phyloP scores from a whole-genome alignment of 2,329 filamentous ascomycete species.

The Sodiomyces alkalinus region DNA sequence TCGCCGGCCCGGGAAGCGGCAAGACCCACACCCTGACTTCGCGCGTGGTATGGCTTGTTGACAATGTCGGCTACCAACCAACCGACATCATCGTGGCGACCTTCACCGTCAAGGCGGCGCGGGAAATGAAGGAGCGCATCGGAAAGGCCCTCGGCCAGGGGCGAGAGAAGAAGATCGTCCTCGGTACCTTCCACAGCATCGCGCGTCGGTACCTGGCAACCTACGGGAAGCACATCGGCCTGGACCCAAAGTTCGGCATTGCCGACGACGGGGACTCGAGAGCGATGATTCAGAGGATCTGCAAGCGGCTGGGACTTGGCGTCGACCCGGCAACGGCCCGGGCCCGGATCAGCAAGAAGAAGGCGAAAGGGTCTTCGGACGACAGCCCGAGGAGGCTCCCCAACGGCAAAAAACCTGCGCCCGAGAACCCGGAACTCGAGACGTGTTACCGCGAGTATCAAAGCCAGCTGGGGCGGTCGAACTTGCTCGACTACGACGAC shows the following conservation, averaged over 20 bases:
- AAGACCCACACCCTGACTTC: conserved; percentile 95
- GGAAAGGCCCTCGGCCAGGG: conserved; percentile 59
- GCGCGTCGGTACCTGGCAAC: conserved; percentile 67
- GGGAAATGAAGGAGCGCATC: conserved; percentile 85
- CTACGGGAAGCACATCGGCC: conserved; percentile 73
- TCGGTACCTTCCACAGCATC: conserved; percentile 94
- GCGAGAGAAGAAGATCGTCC: conserved; percentile 58
- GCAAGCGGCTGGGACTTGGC: conserved; percentile 53
- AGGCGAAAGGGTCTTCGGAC: conserved; percentile 35
- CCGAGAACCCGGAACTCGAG: conserved; percentile 44
- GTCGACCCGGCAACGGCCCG: conserved; percentile 59
- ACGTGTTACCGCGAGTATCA: conserved; percentile 64
- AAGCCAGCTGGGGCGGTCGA: conserved; percentile 55
- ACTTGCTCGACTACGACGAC: conserved; percentile 89
- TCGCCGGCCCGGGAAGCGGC: conserved; percentile 56
- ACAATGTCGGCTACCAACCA: conserved; percentile 55
- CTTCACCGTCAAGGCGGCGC: conserved; percentile 89
- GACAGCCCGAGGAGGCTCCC: conserved; percentile 8
- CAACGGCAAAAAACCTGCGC: conserved; percentile 18
- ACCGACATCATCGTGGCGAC: conserved; percentile 89
- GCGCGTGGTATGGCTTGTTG: conserved; percentile 77
- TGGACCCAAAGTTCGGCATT: conserved; percentile 76
- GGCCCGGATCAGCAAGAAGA: conserved; percentile 58
- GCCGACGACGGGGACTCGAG: conserved; percentile 71
- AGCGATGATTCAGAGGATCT: conserved; percentile 67